A percentile compares a stretch with the other conserved stretches of the same genome.
Evolutionary conservation across 2,329 filamentous ascomycete species (phyloP).

Genomic region (Fusarium abutilonis): DNA sequence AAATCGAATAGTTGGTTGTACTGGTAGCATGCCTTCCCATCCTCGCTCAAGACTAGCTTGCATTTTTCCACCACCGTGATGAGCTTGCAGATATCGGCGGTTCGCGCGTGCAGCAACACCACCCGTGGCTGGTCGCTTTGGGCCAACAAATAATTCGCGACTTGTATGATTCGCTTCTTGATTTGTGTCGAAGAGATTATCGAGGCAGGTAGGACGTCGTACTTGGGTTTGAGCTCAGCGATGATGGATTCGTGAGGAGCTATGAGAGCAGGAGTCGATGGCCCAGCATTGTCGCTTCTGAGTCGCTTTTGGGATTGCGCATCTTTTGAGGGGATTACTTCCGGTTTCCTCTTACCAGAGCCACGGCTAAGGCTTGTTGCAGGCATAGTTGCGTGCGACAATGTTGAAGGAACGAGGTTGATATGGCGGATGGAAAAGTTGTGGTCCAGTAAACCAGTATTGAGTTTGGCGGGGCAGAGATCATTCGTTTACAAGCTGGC

Average conservation of each 20-base stretch:
- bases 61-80: constrained; percentile 74
- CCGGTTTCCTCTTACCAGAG: constrained; percentile 37
- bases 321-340: constrained; percentile 3
- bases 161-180: constrained; percentile 60
- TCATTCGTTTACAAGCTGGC: constrained; percentile 7
- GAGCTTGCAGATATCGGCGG: constrained; percentile 68
- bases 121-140: constrained; percentile 45
- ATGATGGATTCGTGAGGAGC: constrained; percentile 57
- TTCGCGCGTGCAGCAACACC: constrained; percentile 62
- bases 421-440: constrained; percentile 34
- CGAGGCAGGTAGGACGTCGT: constrained; percentile 62
- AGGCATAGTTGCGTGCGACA: constrained; percentile 30
- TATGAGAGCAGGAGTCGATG: constrained; percentile 41
- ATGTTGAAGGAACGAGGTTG: constrained; percentile 19
- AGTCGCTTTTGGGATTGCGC: constrained; percentile 7
- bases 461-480: constrained; percentile 31
- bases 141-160: constrained; percentile 56
- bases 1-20: constrained; percentile 67
- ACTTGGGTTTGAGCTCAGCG: constrained; percentile 56
- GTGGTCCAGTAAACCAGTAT: constrained; percentile 27
- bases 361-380: constrained; percentile 8
- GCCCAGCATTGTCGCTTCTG: constrained; percentile 6
- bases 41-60: constrained; percentile 64
- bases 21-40: constrained; percentile 62
- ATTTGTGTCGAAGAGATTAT: constrained; percentile 71